phyloP scores from a whole-genome alignment of 2,329 filamentous ascomycete species.

The Scleromitrula shiraiana region DNA sequence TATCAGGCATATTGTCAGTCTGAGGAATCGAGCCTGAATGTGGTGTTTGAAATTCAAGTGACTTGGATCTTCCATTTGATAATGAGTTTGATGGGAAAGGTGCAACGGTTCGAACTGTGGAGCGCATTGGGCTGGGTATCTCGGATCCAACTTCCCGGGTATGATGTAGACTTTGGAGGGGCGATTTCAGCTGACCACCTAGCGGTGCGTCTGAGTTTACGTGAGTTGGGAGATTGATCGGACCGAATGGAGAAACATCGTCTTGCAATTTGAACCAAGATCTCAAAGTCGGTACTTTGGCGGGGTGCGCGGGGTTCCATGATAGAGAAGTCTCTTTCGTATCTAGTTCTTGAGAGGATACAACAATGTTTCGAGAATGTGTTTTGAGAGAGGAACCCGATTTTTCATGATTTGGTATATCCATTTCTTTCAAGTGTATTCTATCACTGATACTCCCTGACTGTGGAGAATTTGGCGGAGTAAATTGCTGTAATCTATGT shows the following conservation, averaged over 20 bases:
- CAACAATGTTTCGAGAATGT: too few relatives aligned
- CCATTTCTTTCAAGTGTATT: not conserved
- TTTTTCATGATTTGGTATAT: not conserved
- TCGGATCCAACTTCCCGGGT: not conserved
- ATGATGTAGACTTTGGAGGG: not conserved
- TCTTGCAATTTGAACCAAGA: slow-evolving; percentile 23
- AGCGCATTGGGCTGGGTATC: not conserved
- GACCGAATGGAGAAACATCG: slow-evolving; percentile 19
- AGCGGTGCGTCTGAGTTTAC: slow-evolving; percentile 14
- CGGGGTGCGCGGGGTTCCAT: slow-evolving; percentile 24
- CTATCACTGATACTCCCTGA: not conserved
- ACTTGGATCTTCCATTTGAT: too few relatives aligned
- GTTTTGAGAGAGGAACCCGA: too few relatives aligned
- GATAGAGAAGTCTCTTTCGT: slow-evolving; percentile 20
- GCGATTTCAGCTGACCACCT: slow-evolving; percentile 22
- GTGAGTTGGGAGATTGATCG: slow-evolving; percentile 20
- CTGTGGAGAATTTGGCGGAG: not conserved
- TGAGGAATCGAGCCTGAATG: too few relatives aligned
- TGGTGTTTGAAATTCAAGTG: too few relatives aligned
- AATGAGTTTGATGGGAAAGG: too few relatives aligned
- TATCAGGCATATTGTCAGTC: too few relatives aligned
- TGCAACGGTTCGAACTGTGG: too few relatives aligned
- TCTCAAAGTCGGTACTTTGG: slow-evolving; percentile 19
- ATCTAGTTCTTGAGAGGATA: too few relatives aligned
- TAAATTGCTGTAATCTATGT: not conserved